Conservation (phyloP, 1,139 yeast genomes). For the Suhomyces bolitotheri region DNA sequence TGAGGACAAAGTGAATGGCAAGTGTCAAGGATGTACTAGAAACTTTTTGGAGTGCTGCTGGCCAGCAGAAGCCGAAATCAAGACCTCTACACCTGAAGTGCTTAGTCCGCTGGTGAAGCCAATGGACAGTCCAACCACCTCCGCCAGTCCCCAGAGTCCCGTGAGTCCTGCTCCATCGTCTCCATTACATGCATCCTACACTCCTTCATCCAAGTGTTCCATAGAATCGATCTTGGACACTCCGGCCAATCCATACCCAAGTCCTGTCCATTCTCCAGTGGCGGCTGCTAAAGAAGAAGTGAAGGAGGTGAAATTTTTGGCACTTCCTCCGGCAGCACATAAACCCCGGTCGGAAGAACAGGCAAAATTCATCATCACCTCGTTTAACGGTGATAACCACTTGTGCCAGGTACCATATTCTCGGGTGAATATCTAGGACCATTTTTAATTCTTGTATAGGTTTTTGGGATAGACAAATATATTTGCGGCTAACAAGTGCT, state of each 20-base stretch:
- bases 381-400: slow-evolving; percentile 27
- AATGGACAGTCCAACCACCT: neutral
- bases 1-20: slow-evolving; percentile 51
- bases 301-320: slow-evolving; percentile 18
- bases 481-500: slow-evolving; percentile 16
- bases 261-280: slow-evolving; percentile 24
- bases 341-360: slow-evolving; percentile 5
- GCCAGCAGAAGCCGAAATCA: slow-evolving; percentile 16
- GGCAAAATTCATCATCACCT: slow-evolving; percentile 29
- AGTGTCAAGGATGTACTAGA: slow-evolving; percentile 50
- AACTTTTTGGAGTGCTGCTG: slow-evolving; percentile 47
- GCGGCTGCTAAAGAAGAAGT: slow-evolving; percentile 12
- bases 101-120: neutral
- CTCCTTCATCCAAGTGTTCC: slow-evolving; percentile 15
- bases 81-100: neutral
- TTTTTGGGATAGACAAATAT: slow-evolving; percentile 8
- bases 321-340: slow-evolving; percentile 18
- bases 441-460: slow-evolving; percentile 9
- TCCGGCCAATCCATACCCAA: slow-evolving; percentile 18
- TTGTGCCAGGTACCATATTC: slow-evolving; percentile 24
- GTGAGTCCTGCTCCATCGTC: slow-evolving; percentile 3
- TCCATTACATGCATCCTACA: neutral
- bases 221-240: slow-evolving; percentile 19
- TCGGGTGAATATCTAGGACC: neutral
- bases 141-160: slow-evolving; percentile 1